Evolutionary conservation across 805 yeast species (phyloP).

Genomic region (Tetrapisispora phaffii): DNA sequence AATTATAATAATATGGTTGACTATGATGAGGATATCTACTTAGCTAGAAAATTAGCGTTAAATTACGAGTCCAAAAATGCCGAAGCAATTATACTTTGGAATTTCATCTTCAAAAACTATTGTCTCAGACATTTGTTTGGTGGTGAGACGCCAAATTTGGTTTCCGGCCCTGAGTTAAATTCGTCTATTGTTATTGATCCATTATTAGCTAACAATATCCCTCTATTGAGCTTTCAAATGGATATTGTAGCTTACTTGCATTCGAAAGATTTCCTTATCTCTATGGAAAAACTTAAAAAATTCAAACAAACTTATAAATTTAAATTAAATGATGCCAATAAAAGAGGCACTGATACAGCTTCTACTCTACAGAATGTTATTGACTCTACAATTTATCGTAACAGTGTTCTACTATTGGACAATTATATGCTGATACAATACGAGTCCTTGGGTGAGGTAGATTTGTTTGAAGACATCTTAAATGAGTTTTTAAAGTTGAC

Average conservation of each 20-base stretch:
- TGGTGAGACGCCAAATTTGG: constrained; percentile 23
- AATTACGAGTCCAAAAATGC: constrained; percentile 22
- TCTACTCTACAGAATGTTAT: constrained; percentile 18
- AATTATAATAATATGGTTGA: constrained; percentile 9
- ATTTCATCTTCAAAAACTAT: constrained; percentile 23
- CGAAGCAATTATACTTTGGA: constrained; percentile 19
- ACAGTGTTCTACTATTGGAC: constrained; percentile 15
- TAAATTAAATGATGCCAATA: constrained; percentile 14
- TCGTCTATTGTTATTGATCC: constrained; percentile 21
- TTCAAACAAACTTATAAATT: constrained; percentile 13
- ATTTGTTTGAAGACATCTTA: constrained; percentile 12
- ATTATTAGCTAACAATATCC: constrained; percentile 14
- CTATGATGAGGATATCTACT: constrained; percentile 25
- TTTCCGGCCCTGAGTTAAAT: constrained; percentile 11
- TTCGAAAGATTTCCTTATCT: constrained; percentile 16
- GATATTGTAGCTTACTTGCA: constrained; percentile 22
- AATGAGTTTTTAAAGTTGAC: constrained; percentile 19
- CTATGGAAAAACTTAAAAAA: constrained; percentile 14
- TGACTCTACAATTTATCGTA: constrained; percentile 24
- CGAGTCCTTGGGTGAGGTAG: constrained; percentile 13
- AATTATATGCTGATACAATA: constrained; percentile 22
- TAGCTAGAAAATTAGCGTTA: constrained; percentile 19
- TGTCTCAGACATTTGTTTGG: constrained; percentile 24
- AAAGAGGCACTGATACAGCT: constrained; percentile 18
- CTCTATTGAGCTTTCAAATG: constrained; percentile 15